Evolutionary conservation across 257 asterid genomes (phyloP).

Genomic region (Lycium barbarum): DNA sequence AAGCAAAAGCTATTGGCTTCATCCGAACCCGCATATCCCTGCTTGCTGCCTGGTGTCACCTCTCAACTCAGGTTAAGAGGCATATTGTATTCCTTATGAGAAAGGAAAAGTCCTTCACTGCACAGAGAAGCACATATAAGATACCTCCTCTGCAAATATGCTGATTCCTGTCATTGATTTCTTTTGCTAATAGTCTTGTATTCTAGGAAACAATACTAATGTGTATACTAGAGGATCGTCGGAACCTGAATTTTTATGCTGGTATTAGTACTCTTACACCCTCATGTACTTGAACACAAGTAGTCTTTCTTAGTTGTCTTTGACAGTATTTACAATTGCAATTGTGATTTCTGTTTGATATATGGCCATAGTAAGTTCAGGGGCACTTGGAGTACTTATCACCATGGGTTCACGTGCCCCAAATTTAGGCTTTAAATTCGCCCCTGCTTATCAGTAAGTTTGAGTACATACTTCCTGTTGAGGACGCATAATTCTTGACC

Average conservation of each 20-base stretch:
- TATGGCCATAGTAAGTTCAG: neutral
- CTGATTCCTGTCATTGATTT: constrained; percentile 1
- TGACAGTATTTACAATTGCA: neutral
- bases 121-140: neutral
- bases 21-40: neutral
- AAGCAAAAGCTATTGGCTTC: too few relatives aligned
- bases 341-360: neutral
- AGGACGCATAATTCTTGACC: neutral
- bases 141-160: neutral
- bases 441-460: neutral
- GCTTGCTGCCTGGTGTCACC: neutral
- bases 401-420: too few relatives aligned
- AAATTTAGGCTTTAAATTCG: too few relatives aligned
- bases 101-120: too few relatives aligned
- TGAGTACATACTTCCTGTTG: neutral
- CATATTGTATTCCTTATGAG: neutral
- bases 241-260: neutral
- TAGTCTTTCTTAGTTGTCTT: neutral
- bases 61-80: neutral
- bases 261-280: neutral
- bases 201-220: neutral
- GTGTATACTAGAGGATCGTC: neutral
- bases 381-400: neutral
- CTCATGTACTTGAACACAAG: neutral
- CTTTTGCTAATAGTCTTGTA: neutral